Conservation (phyloP, 1,284 basidiomycete genomes). For the Pseudozyma hubeiensis region DNA sequence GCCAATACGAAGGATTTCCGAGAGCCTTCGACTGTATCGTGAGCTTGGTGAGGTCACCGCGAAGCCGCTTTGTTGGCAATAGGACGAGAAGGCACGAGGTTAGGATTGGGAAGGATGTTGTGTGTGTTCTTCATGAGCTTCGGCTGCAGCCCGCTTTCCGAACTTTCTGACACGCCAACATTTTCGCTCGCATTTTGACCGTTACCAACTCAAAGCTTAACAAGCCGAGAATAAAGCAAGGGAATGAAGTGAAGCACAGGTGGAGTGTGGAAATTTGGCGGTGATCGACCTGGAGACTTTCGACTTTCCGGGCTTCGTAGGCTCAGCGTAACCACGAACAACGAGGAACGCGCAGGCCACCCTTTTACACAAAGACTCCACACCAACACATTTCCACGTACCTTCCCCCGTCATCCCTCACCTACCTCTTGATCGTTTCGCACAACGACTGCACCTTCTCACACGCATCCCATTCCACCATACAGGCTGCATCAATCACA, state of each 20-base stretch:
- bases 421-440: background rate
- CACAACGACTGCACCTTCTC: no score
- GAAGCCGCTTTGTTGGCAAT: no score
- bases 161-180: background rate
- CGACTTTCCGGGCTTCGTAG: slow-evolving; percentile 7
- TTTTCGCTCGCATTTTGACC: background rate
- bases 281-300: slow-evolving; percentile 18
- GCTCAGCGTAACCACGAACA: slow-evolving; percentile 1
- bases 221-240: background rate
- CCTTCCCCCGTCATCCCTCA: background rate
- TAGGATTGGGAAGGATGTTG: background rate
- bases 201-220: background rate
- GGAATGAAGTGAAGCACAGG: background rate
- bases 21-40: no score
- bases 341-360: slow-evolving; percentile 31
- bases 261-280: slow-evolving; percentile 7
- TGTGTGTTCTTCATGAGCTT: background rate
- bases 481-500: no score
- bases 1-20: no score
- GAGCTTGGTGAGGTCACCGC: no score
- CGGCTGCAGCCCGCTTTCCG: background rate
- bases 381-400: slow-evolving; percentile 6
- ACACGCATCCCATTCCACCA: no score
- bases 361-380: slow-evolving; percentile 1
- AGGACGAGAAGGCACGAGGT: background rate